These are phyloP conservation scores for Naganishia vaughanmartiniae DNA, from an alignment of 768 basidiomycete species.

Conservation along the genomic window DNA sequence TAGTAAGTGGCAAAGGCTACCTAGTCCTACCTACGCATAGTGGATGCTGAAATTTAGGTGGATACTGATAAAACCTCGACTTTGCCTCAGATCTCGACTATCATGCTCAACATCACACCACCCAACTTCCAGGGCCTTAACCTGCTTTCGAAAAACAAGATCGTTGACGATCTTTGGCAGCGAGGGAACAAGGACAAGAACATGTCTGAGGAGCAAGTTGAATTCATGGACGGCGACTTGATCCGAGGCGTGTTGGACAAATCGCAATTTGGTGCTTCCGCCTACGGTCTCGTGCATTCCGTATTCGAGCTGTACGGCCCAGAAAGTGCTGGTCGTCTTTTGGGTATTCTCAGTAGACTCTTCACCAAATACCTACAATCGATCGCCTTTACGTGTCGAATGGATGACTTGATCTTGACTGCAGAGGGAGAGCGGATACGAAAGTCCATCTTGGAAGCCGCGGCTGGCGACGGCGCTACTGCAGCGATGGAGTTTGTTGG, in stretches of 20 bases:
- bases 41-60: background rate
- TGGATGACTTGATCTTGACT: slow-evolving; percentile 94
- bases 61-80: slow-evolving; percentile 54
- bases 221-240: slow-evolving; percentile 90
- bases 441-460: slow-evolving; percentile 65
- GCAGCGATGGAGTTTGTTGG: slow-evolving; percentile 73
- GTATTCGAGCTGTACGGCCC: slow-evolving; percentile 93
- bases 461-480: slow-evolving; percentile 71
- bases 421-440: slow-evolving; percentile 72
- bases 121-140: slow-evolving; percentile 74
- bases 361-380: slow-evolving; percentile 97
- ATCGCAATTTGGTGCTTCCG: slow-evolving; percentile 91
- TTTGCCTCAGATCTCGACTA: slow-evolving; percentile 68
- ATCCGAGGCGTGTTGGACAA: slow-evolving; percentile 94
- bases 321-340: slow-evolving; percentile 79
- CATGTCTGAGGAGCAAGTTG: slow-evolving; percentile 75
- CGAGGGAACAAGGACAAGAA: slow-evolving; percentile 56
- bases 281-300: slow-evolving; percentile 95
- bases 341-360: slow-evolving; percentile 86
- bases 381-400: slow-evolving; percentile 94
- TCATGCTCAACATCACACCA: slow-evolving; percentile 88
- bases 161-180: slow-evolving; percentile 76
- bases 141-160: slow-evolving; percentile 79
- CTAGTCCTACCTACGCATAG: slow-evolving; percentile 9
- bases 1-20: slow-evolving; percentile 61